Conservation (phyloP, 179 eudicot genomes). For the Carnegiea gigantea region DNA sequence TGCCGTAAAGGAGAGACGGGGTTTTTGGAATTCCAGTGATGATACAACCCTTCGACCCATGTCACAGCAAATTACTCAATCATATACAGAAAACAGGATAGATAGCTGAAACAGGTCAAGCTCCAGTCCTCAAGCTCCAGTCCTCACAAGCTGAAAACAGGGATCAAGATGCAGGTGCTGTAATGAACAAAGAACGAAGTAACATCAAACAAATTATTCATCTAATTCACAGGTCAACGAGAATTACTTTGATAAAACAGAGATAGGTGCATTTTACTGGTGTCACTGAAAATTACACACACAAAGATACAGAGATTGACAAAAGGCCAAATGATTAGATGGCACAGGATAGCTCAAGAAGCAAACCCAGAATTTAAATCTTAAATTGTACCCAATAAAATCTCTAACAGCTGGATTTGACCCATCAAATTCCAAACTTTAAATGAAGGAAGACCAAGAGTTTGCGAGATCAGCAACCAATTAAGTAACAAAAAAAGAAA, state of each 20-base stretch:
- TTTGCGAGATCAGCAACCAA: background rate
- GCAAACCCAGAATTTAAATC: background rate
- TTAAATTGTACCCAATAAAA: constrained; percentile 1
- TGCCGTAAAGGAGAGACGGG: constrained; percentile 29
- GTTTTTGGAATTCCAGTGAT: constrained; percentile 32
- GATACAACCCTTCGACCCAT: constrained; percentile 47
- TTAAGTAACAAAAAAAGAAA: background rate
- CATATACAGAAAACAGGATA: constrained; percentile 25
- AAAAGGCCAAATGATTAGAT: background rate
- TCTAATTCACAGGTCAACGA: background rate
- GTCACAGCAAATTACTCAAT: constrained; percentile 26
- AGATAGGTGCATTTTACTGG: background rate
- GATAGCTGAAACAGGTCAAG: constrained; percentile 20
- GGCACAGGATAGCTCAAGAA: background rate
- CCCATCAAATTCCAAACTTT: constrained; percentile 3
- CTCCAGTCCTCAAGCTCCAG: constrained; percentile 23
- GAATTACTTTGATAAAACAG: background rate
- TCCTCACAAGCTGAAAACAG: constrained; percentile 18
- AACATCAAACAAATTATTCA: constrained; percentile 10
- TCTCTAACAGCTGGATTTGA: background rate
- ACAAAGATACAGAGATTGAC: background rate
- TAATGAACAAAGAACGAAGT: constrained; percentile 8
- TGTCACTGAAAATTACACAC: background rate
- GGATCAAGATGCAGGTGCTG: constrained; percentile 2
- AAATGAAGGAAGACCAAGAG: background rate